These are phyloP conservation scores for Periglandula ipomoeae DNA, from an alignment of 2,329 filamentous ascomycete species.

Conservation along the genomic window DNA sequence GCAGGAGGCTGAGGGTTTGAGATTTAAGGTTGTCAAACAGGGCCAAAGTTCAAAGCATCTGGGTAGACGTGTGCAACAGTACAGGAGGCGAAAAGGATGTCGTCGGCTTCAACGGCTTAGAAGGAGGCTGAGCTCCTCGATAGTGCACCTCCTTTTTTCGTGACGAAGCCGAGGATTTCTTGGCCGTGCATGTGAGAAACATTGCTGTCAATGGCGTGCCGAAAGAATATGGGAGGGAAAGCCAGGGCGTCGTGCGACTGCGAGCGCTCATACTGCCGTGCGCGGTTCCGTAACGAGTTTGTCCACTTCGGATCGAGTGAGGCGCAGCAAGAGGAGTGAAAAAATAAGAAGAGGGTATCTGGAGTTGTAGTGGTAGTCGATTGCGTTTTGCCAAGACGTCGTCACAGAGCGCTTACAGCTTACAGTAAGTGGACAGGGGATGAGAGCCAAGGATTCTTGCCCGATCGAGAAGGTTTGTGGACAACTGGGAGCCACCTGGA, in stretches of 20 bases:
- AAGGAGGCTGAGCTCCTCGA: neutral
- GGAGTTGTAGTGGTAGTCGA: neutral
- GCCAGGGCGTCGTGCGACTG: no score
- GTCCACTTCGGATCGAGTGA: no score
- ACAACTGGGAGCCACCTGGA: no score
- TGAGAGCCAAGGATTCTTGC: neutral
- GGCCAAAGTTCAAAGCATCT: neutral
- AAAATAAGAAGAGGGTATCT: no score
- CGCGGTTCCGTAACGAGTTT: neutral
- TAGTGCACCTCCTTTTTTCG: neutral
- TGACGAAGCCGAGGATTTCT: neutral
- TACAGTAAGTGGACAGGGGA: neutral
- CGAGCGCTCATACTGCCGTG: no score
- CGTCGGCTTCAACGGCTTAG: neutral
- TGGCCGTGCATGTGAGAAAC: neutral
- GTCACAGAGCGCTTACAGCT: neutral
- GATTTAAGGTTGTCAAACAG: neutral
- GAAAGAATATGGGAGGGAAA: no score
- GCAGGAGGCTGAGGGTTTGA: neutral
- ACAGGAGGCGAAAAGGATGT: neutral
- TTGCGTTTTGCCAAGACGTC: neutral
- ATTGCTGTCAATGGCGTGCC: neutral
- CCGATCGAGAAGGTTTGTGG: constrained; percentile 1
- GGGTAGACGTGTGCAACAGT: no score
- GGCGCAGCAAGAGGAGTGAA: no score